A percentile compares a stretch with the other conserved stretches of the same genome.
phyloP scores from a whole-genome alignment of 441 rosid species.

The Viola pubescens region DNA sequence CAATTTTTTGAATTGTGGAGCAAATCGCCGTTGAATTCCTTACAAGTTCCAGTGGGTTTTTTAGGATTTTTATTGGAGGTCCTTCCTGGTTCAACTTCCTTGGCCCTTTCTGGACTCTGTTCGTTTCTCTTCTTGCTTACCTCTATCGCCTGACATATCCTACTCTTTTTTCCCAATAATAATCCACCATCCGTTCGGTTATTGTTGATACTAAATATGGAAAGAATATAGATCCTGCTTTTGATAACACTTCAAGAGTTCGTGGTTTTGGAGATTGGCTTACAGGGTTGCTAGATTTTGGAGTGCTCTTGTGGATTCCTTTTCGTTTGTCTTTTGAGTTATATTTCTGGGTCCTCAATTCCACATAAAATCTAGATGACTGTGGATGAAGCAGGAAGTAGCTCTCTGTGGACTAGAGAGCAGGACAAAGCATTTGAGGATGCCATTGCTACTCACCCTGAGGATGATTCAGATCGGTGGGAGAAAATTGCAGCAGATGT shows the following conservation, averaged over 20 bases:
- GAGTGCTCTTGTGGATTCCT: slow-evolving; percentile 18
- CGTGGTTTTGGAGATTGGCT: slow-evolving; percentile 21
- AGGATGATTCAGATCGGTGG: slow-evolving; percentile 64
- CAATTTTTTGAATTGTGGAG: slow-evolving; percentile 38
- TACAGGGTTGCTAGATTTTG: slow-evolving; percentile 22
- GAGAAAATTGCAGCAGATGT: slow-evolving; percentile 83
- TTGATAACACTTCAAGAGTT: slow-evolving; percentile 16
- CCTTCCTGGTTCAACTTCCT: slow-evolving; percentile 32
- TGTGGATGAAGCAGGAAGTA: slow-evolving; percentile 59
- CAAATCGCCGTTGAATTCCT: slow-evolving; percentile 43
- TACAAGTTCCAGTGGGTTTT: slow-evolving; percentile 31
- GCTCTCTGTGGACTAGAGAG: slow-evolving; percentile 74
- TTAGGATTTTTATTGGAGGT: slow-evolving; percentile 38
- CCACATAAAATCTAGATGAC: slow-evolving; percentile 42
- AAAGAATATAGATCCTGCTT: slow-evolving; percentile 29
- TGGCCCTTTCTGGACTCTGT: slow-evolving; percentile 29
- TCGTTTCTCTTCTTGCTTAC: slow-evolving; percentile 23
- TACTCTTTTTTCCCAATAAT: slow-evolving; percentile 18
- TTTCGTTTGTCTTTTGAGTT: slow-evolving; percentile 18
- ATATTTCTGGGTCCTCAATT: slow-evolving; percentile 20
- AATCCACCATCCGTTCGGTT: slow-evolving; percentile 15
- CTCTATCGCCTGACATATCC: slow-evolving; percentile 22
- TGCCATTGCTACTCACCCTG: slow-evolving; percentile 61
- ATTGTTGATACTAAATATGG: slow-evolving; percentile 19
- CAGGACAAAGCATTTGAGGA: slow-evolving; percentile 90